These are phyloP conservation scores for Effrenium voratum DNA, from an alignment of 73 alveolate species.

Conservation along the genomic window DNA sequence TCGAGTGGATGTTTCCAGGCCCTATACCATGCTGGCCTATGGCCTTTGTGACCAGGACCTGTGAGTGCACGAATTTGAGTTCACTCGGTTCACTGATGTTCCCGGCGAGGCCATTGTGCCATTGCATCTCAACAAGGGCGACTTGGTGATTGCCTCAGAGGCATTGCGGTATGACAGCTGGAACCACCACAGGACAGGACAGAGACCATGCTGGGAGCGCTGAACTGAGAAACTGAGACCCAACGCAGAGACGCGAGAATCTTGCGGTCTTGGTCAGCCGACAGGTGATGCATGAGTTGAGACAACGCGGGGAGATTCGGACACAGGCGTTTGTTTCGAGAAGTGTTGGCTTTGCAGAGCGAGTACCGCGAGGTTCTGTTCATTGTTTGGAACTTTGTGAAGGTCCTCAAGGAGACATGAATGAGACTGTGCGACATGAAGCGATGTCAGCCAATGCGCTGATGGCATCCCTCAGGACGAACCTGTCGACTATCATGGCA, in stretches of 20 bases:
- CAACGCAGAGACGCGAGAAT: not conserved
- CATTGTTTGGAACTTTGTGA: conserved; percentile 87
- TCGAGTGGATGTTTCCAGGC: not conserved
- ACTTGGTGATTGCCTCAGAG: not conserved
- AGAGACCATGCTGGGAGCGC: conserved; percentile 78
- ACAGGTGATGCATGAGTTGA: conserved; percentile 77
- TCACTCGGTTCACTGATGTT: too few species aligned
- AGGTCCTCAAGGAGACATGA: conserved; percentile 59
- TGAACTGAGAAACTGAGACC: not conserved
- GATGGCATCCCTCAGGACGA: conserved; percentile 30
- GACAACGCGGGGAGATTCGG: conserved; percentile 74
- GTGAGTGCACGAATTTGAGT: not conserved
- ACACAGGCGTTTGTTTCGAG: conserved; percentile 12
- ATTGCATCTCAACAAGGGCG: conserved; percentile 65
- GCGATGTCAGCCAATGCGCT: too few species aligned
- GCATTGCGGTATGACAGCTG: not conserved
- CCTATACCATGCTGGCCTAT: conserved; percentile 70
- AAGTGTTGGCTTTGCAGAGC: not conserved
- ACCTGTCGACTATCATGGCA: conserved; percentile 57
- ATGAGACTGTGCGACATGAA: too few species aligned
- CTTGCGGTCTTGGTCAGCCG: not conserved
- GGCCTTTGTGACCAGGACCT: conserved; percentile 75
- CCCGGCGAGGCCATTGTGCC: conserved; percentile 84
- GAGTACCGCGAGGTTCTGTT: conserved; percentile 31
- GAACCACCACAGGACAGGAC: conserved; percentile 67